Percentiles rank a stretch among this genome's conserved stretches.
These are phyloP conservation scores for Rubus idaeus DNA, from an alignment of 306 rosid species.

Conservation along the genomic window DNA sequence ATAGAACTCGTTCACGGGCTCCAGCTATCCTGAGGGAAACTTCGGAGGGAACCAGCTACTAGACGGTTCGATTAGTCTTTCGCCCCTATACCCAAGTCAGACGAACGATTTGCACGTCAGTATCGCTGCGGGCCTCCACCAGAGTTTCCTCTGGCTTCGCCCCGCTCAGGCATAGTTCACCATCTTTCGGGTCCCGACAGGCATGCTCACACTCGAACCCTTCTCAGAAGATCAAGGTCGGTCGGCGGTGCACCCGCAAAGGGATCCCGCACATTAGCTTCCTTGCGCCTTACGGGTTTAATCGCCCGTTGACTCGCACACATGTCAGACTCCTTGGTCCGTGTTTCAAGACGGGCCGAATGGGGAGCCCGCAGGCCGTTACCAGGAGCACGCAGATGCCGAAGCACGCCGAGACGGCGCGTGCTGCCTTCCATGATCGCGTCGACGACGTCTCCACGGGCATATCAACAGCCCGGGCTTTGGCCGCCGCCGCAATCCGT, in stretches of 20 bases:
- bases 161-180: constrained; percentile 39
- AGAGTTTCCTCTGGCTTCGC: constrained; percentile 47
- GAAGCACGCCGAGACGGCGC: constrained; percentile 18
- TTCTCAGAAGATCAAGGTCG: constrained; percentile 22
- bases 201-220: constrained; percentile 27
- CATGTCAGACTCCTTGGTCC: constrained; percentile 32
- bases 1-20: too few relatives aligned
- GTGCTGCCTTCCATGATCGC: constrained; percentile 16
- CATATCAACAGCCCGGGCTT: constrained; percentile 21
- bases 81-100: constrained; percentile 32
- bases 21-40: background rate
- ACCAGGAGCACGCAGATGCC: constrained; percentile 18
- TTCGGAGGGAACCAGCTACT: too few relatives aligned
- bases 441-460: constrained; percentile 20
- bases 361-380: constrained; percentile 16
- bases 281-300: constrained; percentile 25
- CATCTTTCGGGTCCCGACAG: constrained; percentile 37
- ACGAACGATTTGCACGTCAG: constrained; percentile 32
- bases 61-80: background rate
- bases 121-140: constrained; percentile 41
- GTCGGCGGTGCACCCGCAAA: constrained; percentile 16
- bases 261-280: constrained; percentile 12
- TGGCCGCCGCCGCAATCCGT: background rate
- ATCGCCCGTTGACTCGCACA: constrained; percentile 30
- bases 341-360: constrained; percentile 31